These are phyloP conservation scores for Basipetospora chlamydospora DNA, from an alignment of 2,329 filamentous ascomycete genomes.

Conservation along the genomic window DNA sequence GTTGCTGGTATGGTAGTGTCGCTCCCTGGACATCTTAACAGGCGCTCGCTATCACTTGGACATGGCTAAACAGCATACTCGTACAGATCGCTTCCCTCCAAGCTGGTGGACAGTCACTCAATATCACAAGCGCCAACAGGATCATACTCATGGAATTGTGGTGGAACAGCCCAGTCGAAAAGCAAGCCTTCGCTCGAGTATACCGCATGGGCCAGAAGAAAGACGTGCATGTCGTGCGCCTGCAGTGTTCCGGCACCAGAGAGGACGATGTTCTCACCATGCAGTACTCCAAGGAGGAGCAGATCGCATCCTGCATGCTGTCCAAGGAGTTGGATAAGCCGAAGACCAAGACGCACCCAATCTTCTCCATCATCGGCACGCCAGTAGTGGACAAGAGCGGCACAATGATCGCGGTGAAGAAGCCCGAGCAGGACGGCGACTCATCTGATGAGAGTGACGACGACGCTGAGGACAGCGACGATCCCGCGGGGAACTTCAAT, in stretches of 20 bases:
- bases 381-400: not conserved
- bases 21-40: not conserved
- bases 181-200: conserved; percentile 48
- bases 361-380: not conserved
- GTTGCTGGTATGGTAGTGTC: conserved; percentile 19
- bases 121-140: conserved; percentile 29
- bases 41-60: too few relatives aligned
- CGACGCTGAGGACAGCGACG: not conserved
- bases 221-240: conserved; percentile 41
- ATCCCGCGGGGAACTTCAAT: too few relatives aligned
- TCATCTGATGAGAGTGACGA: not conserved
- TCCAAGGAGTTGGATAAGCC: not conserved
- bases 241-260: conserved; percentile 40
- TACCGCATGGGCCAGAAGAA: conserved; percentile 50
- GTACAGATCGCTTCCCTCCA: conserved; percentile 19
- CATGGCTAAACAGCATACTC: too few relatives aligned
- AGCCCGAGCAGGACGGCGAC: not conserved
- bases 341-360: not conserved
- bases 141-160: conserved; percentile 40
- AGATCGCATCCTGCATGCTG: conserved; percentile 20
- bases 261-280: conserved; percentile 41
- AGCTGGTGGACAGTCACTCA: conserved; percentile 23
- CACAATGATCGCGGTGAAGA: not conserved
- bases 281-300: conserved; percentile 38
- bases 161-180: conserved; percentile 48